phyloP scores from a whole-genome alignment of 2,329 filamentous ascomycete species.

The Paramyrothecium sp. region DNA sequence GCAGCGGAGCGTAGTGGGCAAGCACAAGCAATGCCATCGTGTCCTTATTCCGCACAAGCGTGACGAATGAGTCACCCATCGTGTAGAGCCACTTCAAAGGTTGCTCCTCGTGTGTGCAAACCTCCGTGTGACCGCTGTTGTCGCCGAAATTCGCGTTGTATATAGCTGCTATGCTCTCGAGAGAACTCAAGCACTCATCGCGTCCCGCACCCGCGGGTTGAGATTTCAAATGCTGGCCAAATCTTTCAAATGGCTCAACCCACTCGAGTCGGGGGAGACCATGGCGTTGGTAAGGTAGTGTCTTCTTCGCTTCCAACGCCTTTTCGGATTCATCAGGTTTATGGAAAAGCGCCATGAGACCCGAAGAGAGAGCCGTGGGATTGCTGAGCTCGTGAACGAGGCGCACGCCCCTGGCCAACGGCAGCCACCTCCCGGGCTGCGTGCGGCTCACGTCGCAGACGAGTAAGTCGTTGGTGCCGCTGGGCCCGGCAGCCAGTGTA shows the following conservation, averaged over 20 bases:
- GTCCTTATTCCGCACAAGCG: constrained; percentile 20
- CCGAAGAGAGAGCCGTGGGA: constrained; percentile 22
- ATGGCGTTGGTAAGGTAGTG: too few species aligned
- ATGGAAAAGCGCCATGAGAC: constrained; percentile 15
- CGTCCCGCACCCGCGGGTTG: too few species aligned
- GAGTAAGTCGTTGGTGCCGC: constrained; percentile 22
- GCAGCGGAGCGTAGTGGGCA: constrained; percentile 20
- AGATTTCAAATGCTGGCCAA: too few species aligned
- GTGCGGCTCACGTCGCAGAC: constrained; percentile 20
- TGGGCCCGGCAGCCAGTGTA: constrained; percentile 26
- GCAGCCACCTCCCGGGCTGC: constrained; percentile 19
- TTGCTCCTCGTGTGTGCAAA: constrained; percentile 14
- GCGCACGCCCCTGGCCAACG: constrained; percentile 21
- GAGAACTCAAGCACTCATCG: too few species aligned
- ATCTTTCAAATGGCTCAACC: too few species aligned
- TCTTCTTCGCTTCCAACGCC: too few species aligned
- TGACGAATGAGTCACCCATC: constrained; percentile 21
- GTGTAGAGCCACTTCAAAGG: constrained; percentile 23
- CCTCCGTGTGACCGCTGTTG: constrained; percentile 6
- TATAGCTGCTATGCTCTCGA: too few species aligned
- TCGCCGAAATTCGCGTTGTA: constrained; percentile 10
- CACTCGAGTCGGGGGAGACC: too few species aligned
- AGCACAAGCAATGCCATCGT: constrained; percentile 22
- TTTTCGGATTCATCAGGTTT: too few species aligned
- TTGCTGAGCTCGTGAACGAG: constrained; percentile 21